Percentiles rank a stretch among this genome's conserved stretches.
phyloP scores from a whole-genome alignment of 1,139 yeast genomes.

The Magnusiomyces clavatus region DNA sequence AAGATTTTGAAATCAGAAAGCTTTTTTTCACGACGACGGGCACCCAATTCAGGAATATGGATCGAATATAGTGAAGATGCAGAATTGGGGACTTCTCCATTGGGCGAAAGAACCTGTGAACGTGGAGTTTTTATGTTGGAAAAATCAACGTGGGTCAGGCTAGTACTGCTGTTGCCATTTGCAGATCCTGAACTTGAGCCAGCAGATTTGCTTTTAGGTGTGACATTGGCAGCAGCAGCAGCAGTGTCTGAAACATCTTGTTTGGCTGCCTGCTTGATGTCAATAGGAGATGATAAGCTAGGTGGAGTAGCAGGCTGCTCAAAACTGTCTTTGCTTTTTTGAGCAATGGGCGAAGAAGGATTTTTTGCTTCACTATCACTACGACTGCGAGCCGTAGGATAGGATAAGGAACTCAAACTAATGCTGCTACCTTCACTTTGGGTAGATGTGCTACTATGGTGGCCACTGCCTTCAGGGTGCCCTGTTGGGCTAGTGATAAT shows the following conservation, averaged over 20 bases:
- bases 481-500: slow-evolving; percentile 2
- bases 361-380: no score
- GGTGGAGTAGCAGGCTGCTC: background rate
- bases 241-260: background rate
- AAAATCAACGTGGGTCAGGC: slow-evolving; percentile 1
- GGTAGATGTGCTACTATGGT: slow-evolving; percentile 9
- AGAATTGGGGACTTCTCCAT: slow-evolving; percentile 11
- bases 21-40: slow-evolving; percentile 42
- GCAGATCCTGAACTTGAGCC: slow-evolving; percentile 4
- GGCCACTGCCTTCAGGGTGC: slow-evolving; percentile 5
- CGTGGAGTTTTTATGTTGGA: slow-evolving; percentile 7
- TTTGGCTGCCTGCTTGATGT: no score
- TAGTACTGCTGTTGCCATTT: slow-evolving; percentile 1
- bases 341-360: background rate
- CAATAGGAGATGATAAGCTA: background rate
- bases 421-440: background rate
- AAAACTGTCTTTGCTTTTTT: background rate
- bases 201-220: background rate
- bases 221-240: background rate
- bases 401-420: slow-evolving; percentile 1
- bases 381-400: background rate
- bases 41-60: slow-evolving; percentile 28
- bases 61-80: slow-evolving; percentile 14
- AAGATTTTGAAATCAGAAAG: slow-evolving; percentile 62
- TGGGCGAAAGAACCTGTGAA: slow-evolving; percentile 6